Conservation (phyloP, 1,284 basidiomycete genomes). For the Takashimella tepidaria region DNA sequence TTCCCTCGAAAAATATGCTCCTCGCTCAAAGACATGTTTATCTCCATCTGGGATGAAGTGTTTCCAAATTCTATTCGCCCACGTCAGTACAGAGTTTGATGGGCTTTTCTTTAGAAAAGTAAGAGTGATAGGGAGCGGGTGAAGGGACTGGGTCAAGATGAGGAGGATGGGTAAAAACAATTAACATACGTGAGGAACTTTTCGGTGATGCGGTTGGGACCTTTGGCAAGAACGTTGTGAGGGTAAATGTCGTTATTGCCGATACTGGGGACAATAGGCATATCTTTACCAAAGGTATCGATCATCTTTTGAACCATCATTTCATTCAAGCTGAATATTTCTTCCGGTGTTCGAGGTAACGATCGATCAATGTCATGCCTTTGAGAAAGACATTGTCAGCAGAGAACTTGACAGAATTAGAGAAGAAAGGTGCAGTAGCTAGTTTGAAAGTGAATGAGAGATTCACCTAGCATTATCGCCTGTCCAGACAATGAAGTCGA, state of each 20-base stretch:
- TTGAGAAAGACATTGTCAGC: too few relatives aligned
- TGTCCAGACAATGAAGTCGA: constrained; percentile 92
- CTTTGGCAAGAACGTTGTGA: constrained; percentile 57
- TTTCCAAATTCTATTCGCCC: constrained; percentile 64
- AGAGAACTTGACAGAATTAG: too few relatives aligned
- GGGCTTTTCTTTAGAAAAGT: not conserved
- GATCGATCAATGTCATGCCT: constrained; percentile 85
- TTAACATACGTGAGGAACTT: constrained; percentile 61
- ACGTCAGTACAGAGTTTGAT: constrained; percentile 9
- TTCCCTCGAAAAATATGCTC: constrained; percentile 79
- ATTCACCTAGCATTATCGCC: constrained; percentile 80
- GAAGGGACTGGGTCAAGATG: not conserved
- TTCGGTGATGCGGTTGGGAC: constrained; percentile 73
- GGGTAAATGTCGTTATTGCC: constrained; percentile 91
- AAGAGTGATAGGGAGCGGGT: not conserved
- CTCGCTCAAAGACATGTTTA: constrained; percentile 72
- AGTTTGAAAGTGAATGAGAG: too few relatives aligned
- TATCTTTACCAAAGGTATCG: constrained; percentile 62
- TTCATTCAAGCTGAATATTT: constrained; percentile 74
- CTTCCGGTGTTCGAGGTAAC: constrained; percentile 69
- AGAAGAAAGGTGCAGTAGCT: too few relatives aligned
- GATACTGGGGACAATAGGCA: constrained; percentile 77
- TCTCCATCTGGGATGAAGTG: constrained; percentile 75
- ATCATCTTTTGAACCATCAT: constrained; percentile 66
- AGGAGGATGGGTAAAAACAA: not conserved